Evolutionary conservation across 768 basidiomycete species (phyloP).

Genomic region (Phylloporus rhodoxanthus): DNA sequence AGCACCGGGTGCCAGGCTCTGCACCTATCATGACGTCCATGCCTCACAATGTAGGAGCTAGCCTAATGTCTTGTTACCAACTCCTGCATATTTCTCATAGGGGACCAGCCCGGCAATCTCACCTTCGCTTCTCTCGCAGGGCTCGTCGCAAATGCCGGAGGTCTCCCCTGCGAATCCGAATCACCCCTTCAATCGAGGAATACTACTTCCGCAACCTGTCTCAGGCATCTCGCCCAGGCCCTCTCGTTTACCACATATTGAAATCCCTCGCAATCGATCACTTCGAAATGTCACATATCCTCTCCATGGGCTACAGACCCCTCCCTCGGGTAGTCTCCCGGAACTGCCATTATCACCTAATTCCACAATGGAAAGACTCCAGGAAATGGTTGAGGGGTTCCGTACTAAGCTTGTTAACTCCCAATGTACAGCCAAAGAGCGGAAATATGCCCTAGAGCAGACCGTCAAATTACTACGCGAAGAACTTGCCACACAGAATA

Average conservation of each 20-base stretch:
- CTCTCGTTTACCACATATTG: conserved; percentile 6
- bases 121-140: neutral
- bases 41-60: neutral
- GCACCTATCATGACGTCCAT: neutral
- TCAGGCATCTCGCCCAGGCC: neutral
- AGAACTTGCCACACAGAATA: too few species aligned
- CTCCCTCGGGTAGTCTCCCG: too few species aligned
- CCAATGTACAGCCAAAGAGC: too few species aligned
- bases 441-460: too few species aligned
- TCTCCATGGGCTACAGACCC: too few species aligned
- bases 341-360: too few species aligned
- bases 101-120: neutral
- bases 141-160: conserved; percentile 2
- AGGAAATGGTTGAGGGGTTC: too few species aligned
- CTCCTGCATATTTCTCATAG: neutral
- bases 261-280: conserved; percentile 10
- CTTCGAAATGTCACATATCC: neutral
- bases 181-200: neutral
- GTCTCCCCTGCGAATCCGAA: neutral
- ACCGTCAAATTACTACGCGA: too few species aligned
- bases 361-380: too few species aligned
- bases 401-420: too few species aligned
- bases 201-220: conserved; percentile 2
- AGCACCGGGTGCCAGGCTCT: neutral
- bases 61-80: neutral